Percentiles rank a stretch among this genome's conserved stretches.
Conservation (phyloP, 164 flowering plant genomes). For the Piper longum region DNA sequence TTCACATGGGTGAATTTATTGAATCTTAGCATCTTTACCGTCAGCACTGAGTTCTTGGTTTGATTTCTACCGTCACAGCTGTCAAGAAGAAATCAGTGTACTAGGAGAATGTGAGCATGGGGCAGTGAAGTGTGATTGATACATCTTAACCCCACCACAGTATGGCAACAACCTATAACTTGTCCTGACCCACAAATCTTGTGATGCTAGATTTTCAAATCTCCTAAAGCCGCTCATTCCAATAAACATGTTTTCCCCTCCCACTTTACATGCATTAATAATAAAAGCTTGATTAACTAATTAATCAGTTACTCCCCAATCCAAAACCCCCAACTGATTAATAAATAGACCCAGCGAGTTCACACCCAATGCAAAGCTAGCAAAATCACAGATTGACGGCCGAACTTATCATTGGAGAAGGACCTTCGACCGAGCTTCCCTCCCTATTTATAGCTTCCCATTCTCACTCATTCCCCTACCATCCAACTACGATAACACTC, state of each 20-base stretch:
- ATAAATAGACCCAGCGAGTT: no score
- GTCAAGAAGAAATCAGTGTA: no score
- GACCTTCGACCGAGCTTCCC: neutral
- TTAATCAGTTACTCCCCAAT: no score
- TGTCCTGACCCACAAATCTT: neutral
- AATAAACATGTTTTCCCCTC: neutral
- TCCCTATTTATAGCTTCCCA: neutral
- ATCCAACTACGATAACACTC: no score
- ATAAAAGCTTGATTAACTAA: neutral
- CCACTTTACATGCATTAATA: no score
- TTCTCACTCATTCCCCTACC: neutral
- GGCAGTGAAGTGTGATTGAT: neutral
- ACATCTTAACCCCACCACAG: neutral
- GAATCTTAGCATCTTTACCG: no score
- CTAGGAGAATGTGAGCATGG: neutral
- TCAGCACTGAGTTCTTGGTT: no score
- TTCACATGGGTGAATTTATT: no score
- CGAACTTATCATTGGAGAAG: neutral
- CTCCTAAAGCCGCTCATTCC: neutral
- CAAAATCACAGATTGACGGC: neutral
- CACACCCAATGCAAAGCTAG: neutral
- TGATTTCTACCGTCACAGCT: no score
- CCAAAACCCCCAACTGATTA: no score
- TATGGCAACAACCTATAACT: neutral
- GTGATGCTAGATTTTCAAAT: neutral